Base-by-base conservation (phyloP, 805 yeast species). In the Kodamaea hsintzibuensis region DNA sequence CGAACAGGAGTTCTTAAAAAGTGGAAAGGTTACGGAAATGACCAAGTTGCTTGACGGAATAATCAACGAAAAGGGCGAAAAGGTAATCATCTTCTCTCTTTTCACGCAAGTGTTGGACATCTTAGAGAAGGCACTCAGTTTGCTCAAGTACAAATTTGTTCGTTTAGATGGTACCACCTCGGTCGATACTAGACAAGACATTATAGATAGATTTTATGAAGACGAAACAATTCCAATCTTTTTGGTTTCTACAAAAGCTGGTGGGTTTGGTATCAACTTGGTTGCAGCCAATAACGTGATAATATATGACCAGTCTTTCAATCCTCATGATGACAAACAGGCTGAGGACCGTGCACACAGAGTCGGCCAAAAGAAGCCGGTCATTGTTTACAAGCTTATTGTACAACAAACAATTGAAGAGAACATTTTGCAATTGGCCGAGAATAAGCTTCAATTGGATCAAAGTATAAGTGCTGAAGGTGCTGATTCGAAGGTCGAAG, bases 271-370 rank as follows among this genome's bases (percentile, higher is more conserved):
- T 54, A 95, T 95, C 71, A 95, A 95, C 65, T 79, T 95, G 62
- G 95, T 96, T 1, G 95, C 96, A 65, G 98, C 99, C 7, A 93
- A 91, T 66, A 84, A 86, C 56, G 99, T 95, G 1, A 79, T 95
- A 51, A 89, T 95, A 33, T 92, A 86, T 66, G 99, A 95, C 67
- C 93, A 91, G 67, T 86, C 96, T 49, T 95, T 95, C 75, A 95
- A 95, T 66, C 99, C 99, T 0, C 99, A 95, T 69, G 99, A 95
- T 68, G 99, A 95, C 66, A 88, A 88, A 66, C 99, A 95, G 73
- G 99, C 99, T 1, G 98, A 96, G 67, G 99, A 95, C 70, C 83
- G 99, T 66, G 97, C 98, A 0, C 99, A 95, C 69, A 82, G 99
- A 70, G 97, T 95, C 22, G 99, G 99, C 1, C 98, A 93, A 72